These are phyloP conservation scores for Entamoeba dispar DNA, from an alignment of 208 protist genomes.

Conservation along the genomic window DNA sequence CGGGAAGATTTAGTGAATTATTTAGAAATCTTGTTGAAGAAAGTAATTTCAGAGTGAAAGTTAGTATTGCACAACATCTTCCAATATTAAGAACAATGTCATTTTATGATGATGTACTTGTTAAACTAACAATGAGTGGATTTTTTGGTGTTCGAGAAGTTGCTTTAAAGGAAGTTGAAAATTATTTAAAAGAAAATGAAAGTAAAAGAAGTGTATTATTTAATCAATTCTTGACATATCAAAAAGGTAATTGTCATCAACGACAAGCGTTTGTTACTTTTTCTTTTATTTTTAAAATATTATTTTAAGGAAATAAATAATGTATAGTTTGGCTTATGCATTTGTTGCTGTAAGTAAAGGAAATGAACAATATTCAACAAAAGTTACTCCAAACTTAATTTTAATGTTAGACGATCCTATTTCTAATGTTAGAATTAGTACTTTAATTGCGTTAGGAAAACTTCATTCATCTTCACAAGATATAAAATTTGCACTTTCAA, in stretches of 20 bases:
- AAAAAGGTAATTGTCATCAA: not conserved
- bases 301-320: no score
- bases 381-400: not conserved
- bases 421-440: not conserved
- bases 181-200: not conserved
- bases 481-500: not conserved
- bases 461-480: not conserved
- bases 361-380: not conserved
- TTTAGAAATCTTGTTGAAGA: not conserved
- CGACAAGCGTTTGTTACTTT: not conserved
- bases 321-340: not conserved
- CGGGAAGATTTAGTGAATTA: not conserved
- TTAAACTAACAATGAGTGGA: not conserved
- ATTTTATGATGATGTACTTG: not conserved
- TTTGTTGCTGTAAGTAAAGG: not conserved
- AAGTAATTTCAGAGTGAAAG: not conserved
- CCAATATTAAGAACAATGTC: not conserved
- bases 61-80: not conserved
- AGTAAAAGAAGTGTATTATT: not conserved
- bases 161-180: not conserved
- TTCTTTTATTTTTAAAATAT: no score
- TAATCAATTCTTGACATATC: not conserved
- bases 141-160: not conserved
- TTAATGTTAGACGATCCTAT: not conserved
- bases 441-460: not conserved